Evolutionary conservation across 164 flowering plant species (phyloP), one percentile per base, ranked within the genome.

Genomic region (Stephania yunnanensis): DNA sequence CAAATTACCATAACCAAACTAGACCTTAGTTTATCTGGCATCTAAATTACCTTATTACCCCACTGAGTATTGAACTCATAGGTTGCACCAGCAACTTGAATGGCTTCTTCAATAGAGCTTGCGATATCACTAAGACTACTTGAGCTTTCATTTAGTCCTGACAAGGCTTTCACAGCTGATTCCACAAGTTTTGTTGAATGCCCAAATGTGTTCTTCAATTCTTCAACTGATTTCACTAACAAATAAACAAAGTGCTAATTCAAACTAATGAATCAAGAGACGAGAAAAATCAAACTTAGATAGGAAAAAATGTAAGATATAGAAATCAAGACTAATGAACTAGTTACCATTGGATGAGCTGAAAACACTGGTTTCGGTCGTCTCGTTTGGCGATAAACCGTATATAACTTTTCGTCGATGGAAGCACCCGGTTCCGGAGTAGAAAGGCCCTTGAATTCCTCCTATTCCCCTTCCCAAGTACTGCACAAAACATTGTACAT

Each of bases 321-420:
- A 36, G 61, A 74, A 69, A 11, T 2, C 11, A 36, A 71, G 45
- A 19, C n/a, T 25, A 20, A 25, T 50, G 55, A 20, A 11, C n/a
- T 44, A 36, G 31, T 10, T 69, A 69, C 81, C 77, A 58, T 50
- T 50, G 15, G 8, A 1, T 10, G 67, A 46, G 50, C 64, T 30
- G 1, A 12, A 31, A 31, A 53, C 17, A 68, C 10, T 72, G 71
- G 50, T 73, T 52, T 69, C 19, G 19, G 36, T 69, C 8, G 8
- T 6, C 11, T 79, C 80, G 11, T 73, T 77, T 4, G 85, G 86
- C 9, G 74, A 83, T 48, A 61, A n/a, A 7, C 92, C 95, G 58
- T 88, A 89, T 5, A 89, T 84, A 13, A 87, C 82, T 73, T 87
- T 84, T 79, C 92, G 72, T 71, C 86, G 77, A 68, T 87, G 92